A percentile compares a stretch with the other conserved stretches of the same genome.
These are phyloP conservation scores for Medicago arabica DNA, from an alignment of 306 rosid species.

Conservation along the genomic window DNA sequence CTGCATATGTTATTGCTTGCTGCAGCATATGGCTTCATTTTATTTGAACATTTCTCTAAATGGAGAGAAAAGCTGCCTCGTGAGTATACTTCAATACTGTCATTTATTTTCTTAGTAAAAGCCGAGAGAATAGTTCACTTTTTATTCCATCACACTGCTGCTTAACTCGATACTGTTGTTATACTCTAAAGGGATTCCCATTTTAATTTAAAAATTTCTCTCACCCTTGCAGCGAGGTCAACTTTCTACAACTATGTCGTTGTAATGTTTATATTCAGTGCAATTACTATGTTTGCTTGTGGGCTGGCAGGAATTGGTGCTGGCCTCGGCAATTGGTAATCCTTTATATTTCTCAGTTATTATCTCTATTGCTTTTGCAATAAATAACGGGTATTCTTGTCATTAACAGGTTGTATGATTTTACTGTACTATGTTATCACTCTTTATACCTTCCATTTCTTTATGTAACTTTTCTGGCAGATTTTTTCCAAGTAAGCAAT, in stretches of 20 bases:
- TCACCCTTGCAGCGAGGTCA: slow-evolving; percentile 69
- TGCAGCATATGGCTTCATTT: slow-evolving; percentile 74
- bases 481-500: slow-evolving; percentile 68
- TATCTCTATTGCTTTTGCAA: slow-evolving; percentile 13
- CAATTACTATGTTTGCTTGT: slow-evolving; percentile 58
- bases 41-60: slow-evolving; percentile 74
- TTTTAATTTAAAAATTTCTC: slow-evolving; percentile 37
- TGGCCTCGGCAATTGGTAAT: slow-evolving; percentile 72
- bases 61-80: slow-evolving; percentile 84
- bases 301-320: slow-evolving; percentile 60
- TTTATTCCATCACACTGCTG: slow-evolving; percentile 1
- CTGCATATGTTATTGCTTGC: slow-evolving; percentile 62
- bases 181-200: slow-evolving; percentile 19
- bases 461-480: slow-evolving; percentile 68
- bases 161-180: not conserved
- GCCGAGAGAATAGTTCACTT: slow-evolving; percentile 53
- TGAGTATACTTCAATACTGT: slow-evolving; percentile 49
- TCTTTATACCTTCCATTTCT: slow-evolving; percentile 74
- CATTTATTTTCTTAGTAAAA: slow-evolving; percentile 45
- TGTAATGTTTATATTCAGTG: slow-evolving; percentile 62
- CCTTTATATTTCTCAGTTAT: slow-evolving; percentile 1
- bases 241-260: slow-evolving; percentile 66
- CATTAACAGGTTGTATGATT: slow-evolving; percentile 66
- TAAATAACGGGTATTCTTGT: slow-evolving; percentile 22
- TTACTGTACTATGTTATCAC: slow-evolving; percentile 69